These are phyloP conservation scores for Tolypocladium tundrense DNA, from an alignment of 2,329 filamentous ascomycete species.

Conservation along the genomic window DNA sequence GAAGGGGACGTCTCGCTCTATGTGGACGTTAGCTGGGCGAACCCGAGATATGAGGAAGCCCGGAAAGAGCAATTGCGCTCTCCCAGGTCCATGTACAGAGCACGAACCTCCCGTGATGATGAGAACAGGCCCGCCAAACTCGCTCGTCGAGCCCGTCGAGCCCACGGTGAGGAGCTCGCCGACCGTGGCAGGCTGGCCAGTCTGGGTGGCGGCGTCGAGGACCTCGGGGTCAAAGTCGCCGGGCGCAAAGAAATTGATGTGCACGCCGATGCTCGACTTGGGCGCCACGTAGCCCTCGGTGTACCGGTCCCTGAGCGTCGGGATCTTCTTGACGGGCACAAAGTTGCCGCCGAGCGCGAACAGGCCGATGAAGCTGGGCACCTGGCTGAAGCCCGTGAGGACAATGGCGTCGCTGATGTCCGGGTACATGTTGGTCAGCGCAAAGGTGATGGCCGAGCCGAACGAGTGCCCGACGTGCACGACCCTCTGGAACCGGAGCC, in stretches of 20 bases:
- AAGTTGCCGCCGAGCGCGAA: conserved; percentile 38
- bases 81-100: not conserved
- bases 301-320: conserved; percentile 19
- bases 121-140: conserved; percentile 43
- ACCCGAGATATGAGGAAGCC: not conserved
- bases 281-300: conserved; percentile 43
- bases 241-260: conserved; percentile 42
- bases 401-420: conserved; percentile 45
- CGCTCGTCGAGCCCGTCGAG: conserved; percentile 19
- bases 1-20: conserved; percentile 41
- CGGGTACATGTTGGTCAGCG: conserved; percentile 40
- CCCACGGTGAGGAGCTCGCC: conserved; percentile 51
- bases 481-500: conserved; percentile 27
- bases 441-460: conserved; percentile 48
- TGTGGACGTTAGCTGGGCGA: not conserved
- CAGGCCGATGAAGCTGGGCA: conserved; percentile 29
- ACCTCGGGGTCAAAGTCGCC: conserved; percentile 45
- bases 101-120: conserved; percentile 45
- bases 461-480: conserved; percentile 57
- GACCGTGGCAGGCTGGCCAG: conserved; percentile 44
- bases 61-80: not conserved
- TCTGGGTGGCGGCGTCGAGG: conserved; percentile 31
- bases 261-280: conserved; percentile 33
- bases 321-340: conserved; percentile 26
- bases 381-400: conserved; percentile 49